These are phyloP conservation scores for Lactarius pseudohatsudake DNA, from an alignment of 768 basidiomycete species.

Conservation along the genomic window DNA sequence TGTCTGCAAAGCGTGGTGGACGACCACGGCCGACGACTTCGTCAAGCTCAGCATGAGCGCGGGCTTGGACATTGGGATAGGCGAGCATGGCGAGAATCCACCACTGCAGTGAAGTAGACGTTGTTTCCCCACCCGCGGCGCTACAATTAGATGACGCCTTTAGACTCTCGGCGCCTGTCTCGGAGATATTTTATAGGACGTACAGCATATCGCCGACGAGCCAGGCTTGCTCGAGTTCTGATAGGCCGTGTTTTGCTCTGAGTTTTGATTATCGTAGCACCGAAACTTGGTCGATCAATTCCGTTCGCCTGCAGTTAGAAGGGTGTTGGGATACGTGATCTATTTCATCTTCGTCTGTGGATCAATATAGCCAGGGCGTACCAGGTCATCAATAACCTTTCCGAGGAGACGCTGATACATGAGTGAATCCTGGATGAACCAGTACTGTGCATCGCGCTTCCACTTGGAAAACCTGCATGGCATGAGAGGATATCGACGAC, in stretches of 20 bases:
- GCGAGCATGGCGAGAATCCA: slow-evolving; percentile 44
- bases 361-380: neutral
- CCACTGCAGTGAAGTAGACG: slow-evolving; percentile 31
- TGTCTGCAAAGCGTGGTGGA: slow-evolving; percentile 39
- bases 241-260: slow-evolving; percentile 7
- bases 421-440: slow-evolving; percentile 15
- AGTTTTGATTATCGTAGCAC: slow-evolving; percentile 12
- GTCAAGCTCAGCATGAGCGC: slow-evolving; percentile 46
- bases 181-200: neutral
- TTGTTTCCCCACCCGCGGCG: neutral
- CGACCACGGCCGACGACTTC: slow-evolving; percentile 36
- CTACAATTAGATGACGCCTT: neutral
- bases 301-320: neutral
- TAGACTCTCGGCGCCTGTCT: neutral
- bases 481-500: neutral
- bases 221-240: slow-evolving; percentile 23
- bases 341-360: neutral
- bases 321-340: neutral
- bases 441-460: slow-evolving; percentile 22
- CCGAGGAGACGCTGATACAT: slow-evolving; percentile 17
- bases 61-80: slow-evolving; percentile 39
- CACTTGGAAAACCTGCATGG: slow-evolving; percentile 13
- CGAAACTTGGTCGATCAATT: slow-evolving; percentile 13
- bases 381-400: slow-evolving; percentile 8
- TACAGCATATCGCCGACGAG: slow-evolving; percentile 26